Percentiles rank a stretch among this genome's conserved stretches.
Conservation (phyloP, 2,329 filamentous ascomycete genomes). For the Akanthomyces lecanii region DNA sequence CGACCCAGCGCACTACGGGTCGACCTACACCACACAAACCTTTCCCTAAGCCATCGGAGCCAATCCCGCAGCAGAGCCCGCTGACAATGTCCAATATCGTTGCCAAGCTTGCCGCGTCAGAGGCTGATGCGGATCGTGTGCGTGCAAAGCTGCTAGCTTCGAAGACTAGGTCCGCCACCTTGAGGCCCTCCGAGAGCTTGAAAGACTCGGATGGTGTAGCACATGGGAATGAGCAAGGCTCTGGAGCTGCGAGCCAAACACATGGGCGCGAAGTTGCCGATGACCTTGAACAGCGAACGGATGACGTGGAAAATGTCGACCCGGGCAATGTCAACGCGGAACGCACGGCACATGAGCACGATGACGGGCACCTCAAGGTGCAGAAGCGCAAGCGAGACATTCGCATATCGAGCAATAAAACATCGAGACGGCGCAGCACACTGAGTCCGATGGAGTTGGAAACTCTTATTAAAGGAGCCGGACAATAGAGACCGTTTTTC, state of each 20-base stretch:
- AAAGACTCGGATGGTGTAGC: background rate
- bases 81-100: conserved; percentile 59
- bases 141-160: conserved; percentile 59
- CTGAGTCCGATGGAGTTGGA: conserved; percentile 72
- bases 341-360: conserved; percentile 15
- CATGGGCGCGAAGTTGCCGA: background rate
- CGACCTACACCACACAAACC: conserved; percentile 30
- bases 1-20: background rate
- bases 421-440: conserved; percentile 66
- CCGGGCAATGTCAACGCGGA: conserved; percentile 32
- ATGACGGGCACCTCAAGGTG: conserved; percentile 25
- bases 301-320: conserved; percentile 28
- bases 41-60: conserved; percentile 26
- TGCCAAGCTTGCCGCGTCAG: conserved; percentile 60
- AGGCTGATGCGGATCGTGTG: conserved; percentile 60
- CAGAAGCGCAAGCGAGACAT: conserved; percentile 48
- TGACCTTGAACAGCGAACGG: conserved; percentile 9
- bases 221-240: background rate
- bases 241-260: conserved; percentile 12
- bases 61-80: conserved; percentile 48
- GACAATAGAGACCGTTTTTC: conserved; percentile 32
- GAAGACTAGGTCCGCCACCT: conserved; percentile 22
- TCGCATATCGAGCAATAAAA: conserved; percentile 46
- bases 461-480: conserved; percentile 50
- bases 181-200: conserved; percentile 21